Conservation (phyloP, 192 early-diverging fungal genomes). For the Backusella mclennaniae region DNA sequence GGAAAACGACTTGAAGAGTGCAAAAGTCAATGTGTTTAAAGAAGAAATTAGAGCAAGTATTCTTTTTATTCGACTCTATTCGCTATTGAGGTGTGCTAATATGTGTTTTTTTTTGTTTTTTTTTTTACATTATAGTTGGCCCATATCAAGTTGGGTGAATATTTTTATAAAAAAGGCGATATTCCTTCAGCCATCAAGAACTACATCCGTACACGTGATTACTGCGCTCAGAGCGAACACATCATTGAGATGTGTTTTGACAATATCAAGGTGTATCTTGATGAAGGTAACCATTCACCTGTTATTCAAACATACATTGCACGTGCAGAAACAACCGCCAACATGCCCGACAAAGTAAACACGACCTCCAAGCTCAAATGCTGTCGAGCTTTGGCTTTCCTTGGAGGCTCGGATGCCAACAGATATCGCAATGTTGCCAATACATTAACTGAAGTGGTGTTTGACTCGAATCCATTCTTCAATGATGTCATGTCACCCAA, state of each 20-base stretch:
- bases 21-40: slow-evolving; percentile 77
- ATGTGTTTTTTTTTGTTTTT: not conserved
- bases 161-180: slow-evolving; percentile 71
- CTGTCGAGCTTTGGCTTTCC: slow-evolving; percentile 60
- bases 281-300: slow-evolving; percentile 65
- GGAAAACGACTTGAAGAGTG: slow-evolving; percentile 75
- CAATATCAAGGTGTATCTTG: slow-evolving; percentile 73
- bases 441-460: slow-evolving; percentile 56
- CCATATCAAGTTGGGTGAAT: slow-evolving; percentile 78
- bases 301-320: slow-evolving; percentile 63
- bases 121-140: slow-evolving; percentile 61
- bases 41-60: slow-evolving; percentile 77
- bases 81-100: not conserved
- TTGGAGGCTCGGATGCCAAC: slow-evolving; percentile 50
- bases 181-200: slow-evolving; percentile 61
- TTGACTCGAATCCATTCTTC: slow-evolving; percentile 48
- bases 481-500: slow-evolving; percentile 59
- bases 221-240: slow-evolving; percentile 71
- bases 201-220: slow-evolving; percentile 75
- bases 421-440: slow-evolving; percentile 63
- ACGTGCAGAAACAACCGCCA: slow-evolving; percentile 64
- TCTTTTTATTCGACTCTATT: not conserved
- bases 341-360: slow-evolving; percentile 60
- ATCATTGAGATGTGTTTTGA: slow-evolving; percentile 81
- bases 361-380: slow-evolving; percentile 62